Base-by-base conservation (phyloP, 495 filamentous ascomycete species). In the Beverwykella pulmonaria region DNA sequence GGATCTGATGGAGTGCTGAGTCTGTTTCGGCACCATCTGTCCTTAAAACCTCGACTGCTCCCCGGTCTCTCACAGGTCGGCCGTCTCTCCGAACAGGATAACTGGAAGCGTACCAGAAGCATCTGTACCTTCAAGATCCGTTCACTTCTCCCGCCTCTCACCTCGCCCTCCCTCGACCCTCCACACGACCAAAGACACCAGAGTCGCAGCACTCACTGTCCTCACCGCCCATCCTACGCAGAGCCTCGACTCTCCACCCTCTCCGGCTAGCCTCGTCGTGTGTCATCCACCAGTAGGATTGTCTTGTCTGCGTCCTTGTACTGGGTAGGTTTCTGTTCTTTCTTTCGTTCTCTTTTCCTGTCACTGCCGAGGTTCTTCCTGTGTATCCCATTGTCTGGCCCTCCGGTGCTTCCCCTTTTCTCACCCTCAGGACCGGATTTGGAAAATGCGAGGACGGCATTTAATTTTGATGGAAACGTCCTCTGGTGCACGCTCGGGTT, bases 181-280 rank as follows among this genome's bases (percentile, higher is more conserved):
- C 61, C 47, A 34, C 32, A 34, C 56, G 2, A n/a, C 32, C 50
- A 27, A 56, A 96, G 57, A 44, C 57, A 20, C 53, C 39, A 50
- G 67, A 61, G 63, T 36, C 49, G 23, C 54, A 12, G 50, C 53
- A 53, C 63, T 60, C 58, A 34, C 57, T 34, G 39, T 67, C 46
- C 32, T 62, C 17, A 22, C 54, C n/a, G 25, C 23, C 23, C 17
- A 10, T 61, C 50, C 25, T 34, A 48, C 55, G 48, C 58, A 30
- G 53, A 54, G 44, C 54, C 53, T 1, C 15, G 23, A 47, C 49
- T 52, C 47, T 17, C 47, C 29, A 29, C 47, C n/a, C 29, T 26
- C 61, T 9, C 44, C 32, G 25, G 26, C 53, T 26, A 30, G 36
- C 61, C 56, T 47, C 32, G 39, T 49, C 30, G 52, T 55, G 52